Percentiles rank a stretch among this genome's conserved stretches.
phyloP scores from a whole-genome alignment of 1,284 basidiomycete species.

The Afroboletus lepidellus region DNA sequence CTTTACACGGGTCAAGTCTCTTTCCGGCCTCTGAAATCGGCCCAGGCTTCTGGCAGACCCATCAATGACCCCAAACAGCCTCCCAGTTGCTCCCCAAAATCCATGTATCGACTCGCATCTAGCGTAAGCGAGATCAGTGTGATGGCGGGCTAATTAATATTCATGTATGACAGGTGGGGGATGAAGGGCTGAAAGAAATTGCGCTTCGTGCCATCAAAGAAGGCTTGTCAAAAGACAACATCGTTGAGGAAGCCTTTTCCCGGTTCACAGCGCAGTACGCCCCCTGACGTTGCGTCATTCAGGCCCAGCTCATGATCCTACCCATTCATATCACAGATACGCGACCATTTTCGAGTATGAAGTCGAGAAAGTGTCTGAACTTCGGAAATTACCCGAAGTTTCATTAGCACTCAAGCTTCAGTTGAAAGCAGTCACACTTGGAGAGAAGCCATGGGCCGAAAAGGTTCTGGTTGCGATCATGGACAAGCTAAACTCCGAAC shows the following conservation, averaged over 20 bases:
- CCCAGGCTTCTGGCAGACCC: background rate
- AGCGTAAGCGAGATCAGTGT: constrained; percentile 13
- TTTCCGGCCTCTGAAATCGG: constrained; percentile 29
- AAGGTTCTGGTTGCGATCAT: constrained; percentile 26
- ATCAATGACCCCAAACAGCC: background rate
- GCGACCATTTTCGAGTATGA: constrained; percentile 13
- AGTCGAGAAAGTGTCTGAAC: constrained; percentile 21
- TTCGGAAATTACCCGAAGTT: constrained; percentile 24
- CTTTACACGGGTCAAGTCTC: constrained; percentile 32
- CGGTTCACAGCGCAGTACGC: constrained; percentile 34
- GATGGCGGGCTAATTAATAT: constrained; percentile 2
- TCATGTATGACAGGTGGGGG: constrained; percentile 24
- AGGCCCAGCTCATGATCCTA: constrained; percentile 20
- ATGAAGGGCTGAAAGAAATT: constrained; percentile 27
- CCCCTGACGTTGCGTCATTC: background rate
- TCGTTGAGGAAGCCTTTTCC: constrained; percentile 32
- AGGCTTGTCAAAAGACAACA: constrained; percentile 26
- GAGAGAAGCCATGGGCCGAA: constrained; percentile 29
- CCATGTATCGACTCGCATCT: constrained; percentile 35
- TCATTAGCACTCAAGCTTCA: constrained; percentile 21
- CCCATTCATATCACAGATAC: constrained; percentile 16
- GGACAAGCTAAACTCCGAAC: constrained; percentile 19
- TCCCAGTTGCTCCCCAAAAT: constrained; percentile 33
- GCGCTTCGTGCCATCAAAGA: constrained; percentile 27
- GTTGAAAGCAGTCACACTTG: constrained; percentile 23